Base-by-base conservation (phyloP, 495 filamentous ascomycete species). In the Tuber indicum region DNA sequence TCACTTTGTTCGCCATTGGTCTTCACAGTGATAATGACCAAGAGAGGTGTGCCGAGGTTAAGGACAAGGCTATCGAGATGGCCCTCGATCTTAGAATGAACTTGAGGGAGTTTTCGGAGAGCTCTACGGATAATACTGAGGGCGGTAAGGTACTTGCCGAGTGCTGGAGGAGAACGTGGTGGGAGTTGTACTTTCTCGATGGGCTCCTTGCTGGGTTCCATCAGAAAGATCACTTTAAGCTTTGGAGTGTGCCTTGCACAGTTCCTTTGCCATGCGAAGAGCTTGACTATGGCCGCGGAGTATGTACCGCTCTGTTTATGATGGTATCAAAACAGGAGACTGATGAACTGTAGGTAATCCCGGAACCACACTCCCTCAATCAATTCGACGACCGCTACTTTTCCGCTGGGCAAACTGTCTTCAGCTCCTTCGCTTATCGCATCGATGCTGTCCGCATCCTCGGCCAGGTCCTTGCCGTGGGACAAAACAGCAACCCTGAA, bases 101-200 rank as follows among this genome's bases (percentile, higher is more conserved):
- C 84, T 89, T 88, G 75, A 85, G 52, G 26, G 82, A 84, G n/a
- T 84, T 84, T 74, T 81, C 82, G 4, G 77, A 80, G 16, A 80
- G 71, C n/a, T 79, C 78, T 14, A 73, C 71, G 8, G 58, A 80
- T 32, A 81, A 81, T 36, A 74, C 82, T 82, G 84, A 85, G 21
- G 77, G 84, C 8, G 87, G 90, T 74, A 86, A 86, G 0, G 85
- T 92, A 12, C 83, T 91, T 9, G 91, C 89, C 49, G 94, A 97
- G 82, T 91, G 91, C 82, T 90, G 92, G 88, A 87, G 94, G 42
- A 88, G 94, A 62, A 97, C 93, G 23, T 97, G 93, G 94, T 97
- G 94, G 94, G 93, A 96, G 79, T 84, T 97, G 72, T 96, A 91
- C 82, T 89, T 94, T 66, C 88, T 93, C 21, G 93, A 97, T 77